Base-by-base conservation (phyloP, 2,329 filamentous ascomycete species). In the Phialophora macrospora region DNA sequence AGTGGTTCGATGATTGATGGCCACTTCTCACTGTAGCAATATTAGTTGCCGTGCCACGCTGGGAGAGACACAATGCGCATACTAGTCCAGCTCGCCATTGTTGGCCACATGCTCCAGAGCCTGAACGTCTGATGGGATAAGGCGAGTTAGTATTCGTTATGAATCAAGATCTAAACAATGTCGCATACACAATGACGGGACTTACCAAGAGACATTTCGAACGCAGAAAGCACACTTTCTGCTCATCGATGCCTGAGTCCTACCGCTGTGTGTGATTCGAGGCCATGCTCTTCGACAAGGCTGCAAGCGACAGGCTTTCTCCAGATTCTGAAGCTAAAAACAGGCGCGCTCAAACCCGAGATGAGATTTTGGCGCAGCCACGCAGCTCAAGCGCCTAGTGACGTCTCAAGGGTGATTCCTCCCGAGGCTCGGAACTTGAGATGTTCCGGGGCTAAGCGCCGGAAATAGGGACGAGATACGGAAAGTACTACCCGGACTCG, bases 1-100 rank as follows among this genome's bases (percentile, higher is more conserved):
- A 94, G 80, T 34, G 85, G 84, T 72, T 85, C 83, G 56, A 91
- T 83, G 72, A 92, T 82, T 64, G 79, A 79, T 38, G 88, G 88
- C 91, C 91, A 94, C 75, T 84, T 83, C 64, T 85, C 82, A 74
- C 90, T 93, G 76, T 68, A 73, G 68, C 61, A 49, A 66, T 68
- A 72, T 82, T 71, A 81, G 76, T 55, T n/a, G 14, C 41, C 26
- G 28, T 14, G 30, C 44, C 20, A n/a, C 2, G 8, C 9, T 30
- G 38, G 17, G 52, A 58, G 51, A 54, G 17, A 34, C 11, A 41
- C 74, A 63, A 55, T 34, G 62, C 48, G 70, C 83, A 71, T 80
- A 88, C 86, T 83, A 79, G 70, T 87, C 83, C 72, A 88, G 82
- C 59, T 81, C 79, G 72, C 86, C 86, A 75, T 87, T 83, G 73